phyloP scores from a whole-genome alignment of 345 rosid species.

The Corchorus capsularis region DNA sequence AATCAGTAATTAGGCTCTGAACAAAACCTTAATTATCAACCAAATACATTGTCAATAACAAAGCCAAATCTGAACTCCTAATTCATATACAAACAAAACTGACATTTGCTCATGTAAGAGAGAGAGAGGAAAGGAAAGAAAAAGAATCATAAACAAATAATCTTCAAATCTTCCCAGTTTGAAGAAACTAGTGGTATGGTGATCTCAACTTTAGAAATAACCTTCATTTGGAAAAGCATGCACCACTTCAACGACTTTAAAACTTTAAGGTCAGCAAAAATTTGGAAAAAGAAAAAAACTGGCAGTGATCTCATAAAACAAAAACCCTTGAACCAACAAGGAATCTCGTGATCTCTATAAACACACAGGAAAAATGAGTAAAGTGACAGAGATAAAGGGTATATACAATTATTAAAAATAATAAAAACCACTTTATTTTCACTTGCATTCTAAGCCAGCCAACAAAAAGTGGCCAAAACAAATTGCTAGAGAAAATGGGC shows the following conservation, averaged over 20 bases:
- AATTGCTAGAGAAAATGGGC: constrained; percentile 34
- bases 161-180: constrained; percentile 7
- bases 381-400: constrained; percentile 42
- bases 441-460: constrained; percentile 81
- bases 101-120: background rate
- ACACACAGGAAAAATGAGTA: constrained; percentile 26
- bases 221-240: constrained; percentile 33
- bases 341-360: constrained; percentile 32
- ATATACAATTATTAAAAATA: constrained; percentile 26
- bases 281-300: constrained; percentile 20
- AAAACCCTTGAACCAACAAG: constrained; percentile 32
- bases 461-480: constrained; percentile 36
- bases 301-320: constrained; percentile 31
- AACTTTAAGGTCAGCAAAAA: constrained; percentile 35
- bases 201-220: constrained; percentile 32
- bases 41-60: constrained; percentile 13
- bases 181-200: constrained; percentile 11
- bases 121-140: background rate
- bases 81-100: background rate
- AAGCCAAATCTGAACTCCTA: constrained; percentile 11
- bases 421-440: constrained; percentile 45
- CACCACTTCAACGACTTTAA: constrained; percentile 29
- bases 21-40: constrained; percentile 13
- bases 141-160: background rate
- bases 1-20: background rate